phyloP scores from a whole-genome alignment of 306 rosid species.

The Cucurbita argyrosperma region DNA sequence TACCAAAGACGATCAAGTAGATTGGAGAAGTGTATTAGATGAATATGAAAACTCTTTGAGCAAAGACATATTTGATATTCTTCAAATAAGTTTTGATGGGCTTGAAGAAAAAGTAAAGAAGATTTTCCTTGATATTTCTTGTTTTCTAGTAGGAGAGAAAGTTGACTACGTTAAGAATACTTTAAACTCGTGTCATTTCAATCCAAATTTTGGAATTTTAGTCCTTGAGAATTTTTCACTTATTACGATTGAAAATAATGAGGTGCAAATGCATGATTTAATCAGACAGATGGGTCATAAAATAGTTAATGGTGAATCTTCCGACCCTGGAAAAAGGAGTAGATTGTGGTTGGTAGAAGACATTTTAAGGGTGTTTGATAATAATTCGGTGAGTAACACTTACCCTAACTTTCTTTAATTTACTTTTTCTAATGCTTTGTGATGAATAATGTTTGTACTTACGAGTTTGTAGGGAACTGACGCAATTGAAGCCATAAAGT shows the following conservation, averaged over 20 bases:
- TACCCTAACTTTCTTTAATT: neutral
- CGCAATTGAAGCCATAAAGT: neutral
- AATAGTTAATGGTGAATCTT: conserved; percentile 6
- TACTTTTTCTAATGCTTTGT: neutral
- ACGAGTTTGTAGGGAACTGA: neutral
- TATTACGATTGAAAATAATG: neutral
- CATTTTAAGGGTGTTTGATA: neutral
- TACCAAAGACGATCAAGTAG: neutral
- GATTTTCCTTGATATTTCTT: conserved; percentile 30
- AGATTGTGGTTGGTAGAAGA: conserved; percentile 4
- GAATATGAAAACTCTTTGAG: conserved; percentile 7
- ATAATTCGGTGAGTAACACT: neutral
- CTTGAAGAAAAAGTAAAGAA: neutral
- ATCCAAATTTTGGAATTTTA: conserved; percentile 9
- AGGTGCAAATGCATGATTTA: conserved; percentile 11
- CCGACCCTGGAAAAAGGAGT: neutral
- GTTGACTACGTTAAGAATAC: neutral
- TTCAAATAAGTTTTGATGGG: neutral
- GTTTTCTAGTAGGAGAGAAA: conserved; percentile 16
- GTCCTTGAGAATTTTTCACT: conserved; percentile 15
- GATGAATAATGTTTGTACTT: neutral
- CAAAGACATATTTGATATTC: conserved; percentile 4
- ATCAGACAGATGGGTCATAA: conserved; percentile 24
- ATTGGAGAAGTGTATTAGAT: conserved; percentile 11
- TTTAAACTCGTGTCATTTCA: conserved; percentile 9